Evolutionary conservation across 805 yeast genomes (phyloP).

Genomic region (Kodamaea jinghongensis): DNA sequence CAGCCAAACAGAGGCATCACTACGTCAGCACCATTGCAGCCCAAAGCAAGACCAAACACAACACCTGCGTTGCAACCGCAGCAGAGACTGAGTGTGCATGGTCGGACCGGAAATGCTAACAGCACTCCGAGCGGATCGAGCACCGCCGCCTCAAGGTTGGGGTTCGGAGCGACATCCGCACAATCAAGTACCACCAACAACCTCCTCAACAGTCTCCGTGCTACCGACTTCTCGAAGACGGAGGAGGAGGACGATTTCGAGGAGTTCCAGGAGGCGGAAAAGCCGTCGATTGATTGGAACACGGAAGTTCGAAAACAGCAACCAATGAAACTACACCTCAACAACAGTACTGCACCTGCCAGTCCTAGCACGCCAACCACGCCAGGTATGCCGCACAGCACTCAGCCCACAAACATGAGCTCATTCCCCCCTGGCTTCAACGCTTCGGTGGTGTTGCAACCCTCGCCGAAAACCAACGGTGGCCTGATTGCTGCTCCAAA

Average conservation of each 20-base stretch:
- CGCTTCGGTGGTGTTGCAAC: constrained; percentile 7
- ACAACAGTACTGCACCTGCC: constrained; percentile 1
- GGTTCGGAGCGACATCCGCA: constrained; percentile 4
- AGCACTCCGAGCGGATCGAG: no score
- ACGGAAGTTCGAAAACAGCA: constrained; percentile 9
- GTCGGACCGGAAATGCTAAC: constrained; percentile 27
- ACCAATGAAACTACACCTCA: constrained; percentile 6
- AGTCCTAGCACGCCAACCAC: constrained; percentile 6
- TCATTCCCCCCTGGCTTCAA: constrained; percentile 33
- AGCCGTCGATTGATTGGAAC: constrained; percentile 16
- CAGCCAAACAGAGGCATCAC: no score
- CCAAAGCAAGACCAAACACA: no score
- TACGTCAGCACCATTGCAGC: constrained; percentile 2
- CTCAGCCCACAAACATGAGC: not conserved
- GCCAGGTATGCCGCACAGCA: not conserved
- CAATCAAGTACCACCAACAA: constrained; percentile 15
- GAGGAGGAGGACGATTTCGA: constrained; percentile 27
- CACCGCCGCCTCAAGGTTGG: no score
- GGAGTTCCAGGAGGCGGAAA: constrained; percentile 23
- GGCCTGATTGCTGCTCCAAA: constrained; percentile 2
- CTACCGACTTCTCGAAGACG: constrained; percentile 16
- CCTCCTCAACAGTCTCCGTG: constrained; percentile 24
- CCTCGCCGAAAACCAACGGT: constrained; percentile 4
- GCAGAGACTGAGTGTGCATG: constrained; percentile 19
- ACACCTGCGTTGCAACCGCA: constrained; percentile 9